phyloP scores from a whole-genome alignment of 305 asterid genomes.

The Fraxinus velutina region DNA sequence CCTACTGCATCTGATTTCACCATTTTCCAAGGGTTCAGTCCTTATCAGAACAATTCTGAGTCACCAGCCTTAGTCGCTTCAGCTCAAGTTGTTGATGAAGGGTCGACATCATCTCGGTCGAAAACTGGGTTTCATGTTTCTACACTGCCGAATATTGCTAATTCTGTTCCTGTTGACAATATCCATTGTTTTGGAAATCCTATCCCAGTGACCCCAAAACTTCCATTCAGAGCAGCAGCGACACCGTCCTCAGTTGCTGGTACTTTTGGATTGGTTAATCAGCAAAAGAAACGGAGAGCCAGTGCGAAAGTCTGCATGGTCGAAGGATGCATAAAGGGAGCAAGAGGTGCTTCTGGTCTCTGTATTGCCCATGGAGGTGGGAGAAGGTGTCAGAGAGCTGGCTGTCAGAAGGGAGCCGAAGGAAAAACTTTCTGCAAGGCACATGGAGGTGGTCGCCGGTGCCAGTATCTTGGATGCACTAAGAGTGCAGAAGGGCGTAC shows the following conservation, averaged over 20 bases:
- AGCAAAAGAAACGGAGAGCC: constrained; percentile 28
- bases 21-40: constrained; percentile 31
- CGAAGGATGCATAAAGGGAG: constrained; percentile 60
- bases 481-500: constrained; percentile 73
- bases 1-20: constrained; percentile 51
- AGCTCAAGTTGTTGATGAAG: constrained; percentile 47
- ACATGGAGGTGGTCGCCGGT: constrained; percentile 63
- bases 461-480: constrained; percentile 65
- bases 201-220: constrained; percentile 10
- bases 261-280: constrained; percentile 21
- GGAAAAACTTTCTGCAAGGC: constrained; percentile 65
- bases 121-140: constrained; percentile 33
- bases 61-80: constrained; percentile 24
- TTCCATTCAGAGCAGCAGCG: constrained; percentile 17
- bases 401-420: constrained; percentile 68
- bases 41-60: constrained; percentile 25
- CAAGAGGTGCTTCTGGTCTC: constrained; percentile 69
- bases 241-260: constrained; percentile 18
- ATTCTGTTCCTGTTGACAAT: constrained; percentile 13
- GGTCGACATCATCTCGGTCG: constrained; percentile 56
- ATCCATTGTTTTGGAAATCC: constrained; percentile 5
- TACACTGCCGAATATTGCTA: constrained; percentile 23
- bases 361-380: constrained; percentile 76
- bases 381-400: constrained; percentile 55
- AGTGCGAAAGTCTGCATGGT: constrained; percentile 39